These are phyloP conservation scores for Phytophthora ramorum DNA, from an alignment of 352 stramenopile species.

Conservation along the genomic window DNA sequence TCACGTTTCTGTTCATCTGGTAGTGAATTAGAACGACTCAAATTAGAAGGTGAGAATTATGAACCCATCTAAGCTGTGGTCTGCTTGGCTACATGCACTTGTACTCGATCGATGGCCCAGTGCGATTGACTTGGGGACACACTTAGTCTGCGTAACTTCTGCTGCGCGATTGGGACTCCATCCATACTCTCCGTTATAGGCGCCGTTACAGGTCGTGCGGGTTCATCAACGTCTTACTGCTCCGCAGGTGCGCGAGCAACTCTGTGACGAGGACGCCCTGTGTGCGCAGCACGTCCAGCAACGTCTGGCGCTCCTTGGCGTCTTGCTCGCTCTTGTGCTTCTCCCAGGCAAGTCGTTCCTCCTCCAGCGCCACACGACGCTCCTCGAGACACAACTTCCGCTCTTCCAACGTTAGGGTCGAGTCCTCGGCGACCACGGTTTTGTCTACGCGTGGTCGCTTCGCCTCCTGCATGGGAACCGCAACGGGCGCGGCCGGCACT, in stretches of 20 bases:
- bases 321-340: conserved; percentile 41
- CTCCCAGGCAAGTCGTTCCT: conserved; percentile 45
- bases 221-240: conserved; percentile 14
- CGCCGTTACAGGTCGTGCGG: conserved; percentile 18
- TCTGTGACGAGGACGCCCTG: conserved; percentile 45
- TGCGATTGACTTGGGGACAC: background rate
- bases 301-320: conserved; percentile 36
- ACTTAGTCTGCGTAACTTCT: background rate
- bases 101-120: background rate
- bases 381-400: conserved; percentile 43
- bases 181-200: conserved; percentile 4
- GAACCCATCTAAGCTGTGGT: background rate
- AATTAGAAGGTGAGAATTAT: background rate
- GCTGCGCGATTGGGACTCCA: background rate
- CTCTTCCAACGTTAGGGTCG: conserved; percentile 27
- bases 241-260: conserved; percentile 36
- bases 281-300: conserved; percentile 45
- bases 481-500: conserved; percentile 3
- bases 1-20: too few relatives aligned
- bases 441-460: conserved; percentile 35
- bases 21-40: background rate
- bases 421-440: conserved; percentile 8
- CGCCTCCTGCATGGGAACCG: conserved; percentile 11
- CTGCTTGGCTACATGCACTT: background rate
- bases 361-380: conserved; percentile 41